Base-by-base conservation (phyloP, 306 rosid species). In the Lagenaria siceraria region DNA sequence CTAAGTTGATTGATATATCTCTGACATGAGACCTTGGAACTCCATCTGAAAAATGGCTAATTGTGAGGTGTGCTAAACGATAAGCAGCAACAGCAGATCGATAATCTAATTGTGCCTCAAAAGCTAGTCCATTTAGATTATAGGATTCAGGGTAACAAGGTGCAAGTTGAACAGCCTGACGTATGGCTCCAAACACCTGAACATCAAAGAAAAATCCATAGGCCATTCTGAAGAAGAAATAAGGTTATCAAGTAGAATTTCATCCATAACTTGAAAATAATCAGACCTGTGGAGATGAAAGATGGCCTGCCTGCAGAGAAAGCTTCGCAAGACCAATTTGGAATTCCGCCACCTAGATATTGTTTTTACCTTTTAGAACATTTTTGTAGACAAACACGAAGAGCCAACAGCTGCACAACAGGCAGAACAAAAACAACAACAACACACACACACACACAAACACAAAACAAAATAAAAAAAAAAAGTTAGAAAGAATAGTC, bases 281-380 rank as follows among this genome's bases (percentile, higher is more conserved):
- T 49, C 79, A 85, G 78, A 93, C 98, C 98, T 85, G 96, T 51
- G 97, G 80, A 77, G 96, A 90, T 75, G 93, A 89, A 75, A 94
- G 90, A 85, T 94, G 85, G 36, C 93, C 97, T 19, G 95, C 86
- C 76, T 68, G 80, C 81, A 89, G 82, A 83, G 98, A 96, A 82
- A 94, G 97, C 90, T 89, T 87, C 42, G 93, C 82, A 27, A 94
- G 97, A 56, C 98, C 98, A 77, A 94, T 84, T 87, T 94, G 98
- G 76, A 94, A 94, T 82, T 94, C 96, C 42, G 93, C 89, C 85
- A 94, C 86, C 98, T 93, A 6, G 49, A 75, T 61, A 58, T 31
- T 25, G 29, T 58, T 22, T 71, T 40, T 49, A 49, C 52, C 55
- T 74, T 27, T 77, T 9, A 77, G 80, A 60, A 77, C 8, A 13